phyloP scores from a whole-genome alignment of 164 flowering plant genomes.

The Tetrastigma voinierianum region DNA sequence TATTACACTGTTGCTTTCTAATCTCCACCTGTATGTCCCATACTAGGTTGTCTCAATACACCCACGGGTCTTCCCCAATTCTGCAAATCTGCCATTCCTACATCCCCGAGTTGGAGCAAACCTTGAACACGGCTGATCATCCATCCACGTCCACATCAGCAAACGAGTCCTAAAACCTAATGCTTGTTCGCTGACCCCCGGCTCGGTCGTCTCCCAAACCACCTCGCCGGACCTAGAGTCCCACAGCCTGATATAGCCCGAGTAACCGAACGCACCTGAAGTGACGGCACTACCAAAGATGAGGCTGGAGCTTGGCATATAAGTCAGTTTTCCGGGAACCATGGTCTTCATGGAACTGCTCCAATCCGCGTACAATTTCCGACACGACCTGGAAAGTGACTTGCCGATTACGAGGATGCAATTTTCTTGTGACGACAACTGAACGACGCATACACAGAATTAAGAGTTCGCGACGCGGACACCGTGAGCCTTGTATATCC shows the following conservation, averaged over 20 bases:
- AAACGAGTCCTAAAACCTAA: conserved; percentile 80
- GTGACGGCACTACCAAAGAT: conserved; percentile 51
- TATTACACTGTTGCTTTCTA: conserved; percentile 28
- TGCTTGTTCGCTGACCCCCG: conserved; percentile 91
- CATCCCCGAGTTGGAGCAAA: conserved; percentile 82
- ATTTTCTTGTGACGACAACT: conserved; percentile 76
- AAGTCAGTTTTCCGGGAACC: conserved; percentile 45
- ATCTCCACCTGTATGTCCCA: conserved; percentile 40
- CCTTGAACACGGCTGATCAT: conserved; percentile 53
- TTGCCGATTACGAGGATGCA: conserved; percentile 68
- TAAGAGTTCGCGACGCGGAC: conserved; percentile 50
- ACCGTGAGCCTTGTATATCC: conserved; percentile 73
- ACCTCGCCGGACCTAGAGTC: conserved; percentile 64
- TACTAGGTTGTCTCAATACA: conserved; percentile 71
- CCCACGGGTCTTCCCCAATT: conserved; percentile 85
- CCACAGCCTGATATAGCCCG: conserved; percentile 84
- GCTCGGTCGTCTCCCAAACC: conserved; percentile 90
- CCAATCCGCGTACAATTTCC: conserved; percentile 65
- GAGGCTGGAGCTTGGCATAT: conserved; percentile 26
- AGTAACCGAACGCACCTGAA: conserved; percentile 83
- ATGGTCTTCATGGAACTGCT: conserved; percentile 49
- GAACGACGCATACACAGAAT: conserved; percentile 58
- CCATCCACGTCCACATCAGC: conserved; percentile 76
- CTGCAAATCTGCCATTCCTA: conserved; percentile 78
- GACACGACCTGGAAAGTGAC: conserved; percentile 42